Evolutionary conservation across 1,284 basidiomycete species (phyloP).

Genomic region (Pterulicium gracile): DNA sequence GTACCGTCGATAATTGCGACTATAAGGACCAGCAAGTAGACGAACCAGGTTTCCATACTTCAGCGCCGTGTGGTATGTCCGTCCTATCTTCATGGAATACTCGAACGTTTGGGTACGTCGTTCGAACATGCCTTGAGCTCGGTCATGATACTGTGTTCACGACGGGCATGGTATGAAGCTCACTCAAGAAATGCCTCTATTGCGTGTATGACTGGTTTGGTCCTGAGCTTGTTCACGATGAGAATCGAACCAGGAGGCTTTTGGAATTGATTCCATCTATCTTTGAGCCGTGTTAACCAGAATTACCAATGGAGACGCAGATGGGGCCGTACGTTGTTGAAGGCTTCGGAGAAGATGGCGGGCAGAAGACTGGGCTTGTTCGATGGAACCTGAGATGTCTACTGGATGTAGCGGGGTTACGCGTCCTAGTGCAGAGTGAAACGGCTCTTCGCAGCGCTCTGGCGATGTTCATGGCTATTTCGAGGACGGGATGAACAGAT

Average conservation of each 20-base stretch:
- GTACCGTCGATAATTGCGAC: constrained; percentile 9
- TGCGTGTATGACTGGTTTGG: constrained; percentile 60
- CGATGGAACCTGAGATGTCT: background rate
- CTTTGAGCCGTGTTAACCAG: background rate
- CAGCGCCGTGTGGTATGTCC: constrained; percentile 54
- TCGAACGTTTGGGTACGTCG: constrained; percentile 58
- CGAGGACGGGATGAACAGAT: too few species aligned
- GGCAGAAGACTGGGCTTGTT: background rate
- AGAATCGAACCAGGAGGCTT: constrained; percentile 41
- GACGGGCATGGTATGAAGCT: constrained; percentile 12
- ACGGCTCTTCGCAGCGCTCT: background rate
- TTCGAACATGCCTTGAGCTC: constrained; percentile 43
- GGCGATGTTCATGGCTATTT: background rate
- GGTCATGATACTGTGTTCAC: constrained; percentile 4
- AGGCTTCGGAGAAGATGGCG: background rate
- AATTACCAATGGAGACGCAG: background rate
- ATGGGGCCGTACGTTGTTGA: background rate
- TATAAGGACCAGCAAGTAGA: constrained; percentile 7
- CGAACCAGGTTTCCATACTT: constrained; percentile 54
- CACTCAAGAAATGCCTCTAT: constrained; percentile 63
- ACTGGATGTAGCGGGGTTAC: background rate
- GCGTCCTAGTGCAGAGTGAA: background rate
- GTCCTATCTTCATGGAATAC: constrained; percentile 67
- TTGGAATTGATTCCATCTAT: constrained; percentile 11
- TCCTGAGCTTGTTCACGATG: constrained; percentile 69